phyloP scores from a whole-genome alignment of 75 land plant species.

The Pinus taeda region DNA sequence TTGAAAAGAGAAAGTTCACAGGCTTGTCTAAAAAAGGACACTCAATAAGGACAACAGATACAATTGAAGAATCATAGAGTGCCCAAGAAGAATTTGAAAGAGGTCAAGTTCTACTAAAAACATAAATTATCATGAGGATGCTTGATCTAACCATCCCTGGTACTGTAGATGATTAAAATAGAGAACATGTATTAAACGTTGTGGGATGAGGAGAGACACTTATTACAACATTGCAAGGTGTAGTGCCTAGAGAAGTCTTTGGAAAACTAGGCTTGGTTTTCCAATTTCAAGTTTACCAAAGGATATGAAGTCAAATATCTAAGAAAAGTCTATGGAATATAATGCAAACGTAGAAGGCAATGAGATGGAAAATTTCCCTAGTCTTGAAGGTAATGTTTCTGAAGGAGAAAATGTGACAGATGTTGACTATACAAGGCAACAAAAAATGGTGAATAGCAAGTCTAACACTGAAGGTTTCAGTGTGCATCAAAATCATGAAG shows the following conservation, averaged over 20 bases:
- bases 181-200: slow-evolving; percentile 81
- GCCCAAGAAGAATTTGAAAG: slow-evolving; percentile 31
- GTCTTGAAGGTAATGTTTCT: not conserved
- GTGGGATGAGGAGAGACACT: slow-evolving; percentile 85
- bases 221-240: slow-evolving; percentile 85
- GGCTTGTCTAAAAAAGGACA: not conserved
- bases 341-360: not conserved
- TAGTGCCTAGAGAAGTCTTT: slow-evolving; percentile 94
- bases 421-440: slow-evolving; percentile 10
- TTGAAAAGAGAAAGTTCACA: not conserved
- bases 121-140: slow-evolving; percentile 80
- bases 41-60: slow-evolving; percentile 1
- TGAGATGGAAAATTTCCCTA: not conserved
- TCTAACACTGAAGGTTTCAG: slow-evolving; percentile 12
- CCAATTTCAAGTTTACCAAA: slow-evolving; percentile 46
- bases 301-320: slow-evolving; percentile 38
- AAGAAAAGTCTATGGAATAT: slow-evolving; percentile 17
- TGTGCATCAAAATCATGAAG: slow-evolving; percentile 5
- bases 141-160: slow-evolving; percentile 90
- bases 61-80: slow-evolving; percentile 13
- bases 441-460: slow-evolving; percentile 10
- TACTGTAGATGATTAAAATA: slow-evolving; percentile 63
- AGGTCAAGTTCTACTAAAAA: slow-evolving; percentile 63
- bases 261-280: slow-evolving; percentile 63
- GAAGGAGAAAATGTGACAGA: slow-evolving; percentile 9